A percentile compares a stretch with the other conserved stretches of the same genome.
These are phyloP conservation scores for Amaranthus palmeri DNA, from an alignment of 148 eudicot species.

Conservation along the genomic window DNA sequence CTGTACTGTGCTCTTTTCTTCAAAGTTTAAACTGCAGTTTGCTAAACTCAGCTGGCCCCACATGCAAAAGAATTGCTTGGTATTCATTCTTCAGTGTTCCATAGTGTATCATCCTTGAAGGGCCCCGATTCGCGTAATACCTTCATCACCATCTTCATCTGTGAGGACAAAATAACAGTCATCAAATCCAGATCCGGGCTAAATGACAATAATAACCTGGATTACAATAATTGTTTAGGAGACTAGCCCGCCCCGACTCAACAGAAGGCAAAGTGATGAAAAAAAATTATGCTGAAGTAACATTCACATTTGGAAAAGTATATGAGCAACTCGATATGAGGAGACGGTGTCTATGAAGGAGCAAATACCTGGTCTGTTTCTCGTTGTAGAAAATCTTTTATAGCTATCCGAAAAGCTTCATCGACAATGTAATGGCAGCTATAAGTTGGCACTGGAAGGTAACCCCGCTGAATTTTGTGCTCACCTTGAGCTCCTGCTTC, in stretches of 20 bases:
- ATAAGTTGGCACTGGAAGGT: slow-evolving; percentile 82
- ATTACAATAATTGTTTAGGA: too few species aligned
- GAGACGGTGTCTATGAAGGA: background rate
- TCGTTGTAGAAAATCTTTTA: slow-evolving; percentile 62
- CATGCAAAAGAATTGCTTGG: background rate
- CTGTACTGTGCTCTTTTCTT: background rate
- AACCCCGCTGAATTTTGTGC: slow-evolving; percentile 96
- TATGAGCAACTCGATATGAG: background rate
- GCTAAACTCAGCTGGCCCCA: background rate
- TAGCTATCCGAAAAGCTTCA: slow-evolving; percentile 61
- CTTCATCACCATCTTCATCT: slow-evolving; percentile 61
- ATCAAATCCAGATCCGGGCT: background rate
- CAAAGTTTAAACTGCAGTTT: background rate
- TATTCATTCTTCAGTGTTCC: slow-evolving; percentile 11
- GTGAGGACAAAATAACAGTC: slow-evolving; percentile 10
- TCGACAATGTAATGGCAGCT: slow-evolving; percentile 83
- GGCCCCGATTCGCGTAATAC: slow-evolving; percentile 69
- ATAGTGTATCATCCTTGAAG: slow-evolving; percentile 46
- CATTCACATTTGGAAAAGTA: background rate
- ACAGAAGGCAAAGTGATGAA: too few species aligned
- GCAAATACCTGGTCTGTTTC: slow-evolving; percentile 71
- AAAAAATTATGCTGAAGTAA: background rate
- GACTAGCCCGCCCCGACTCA: too few species aligned
- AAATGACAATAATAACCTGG: too few species aligned
- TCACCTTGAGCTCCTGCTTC: slow-evolving; percentile 99